Percentiles rank a stretch among this genome's conserved stretches.
These are phyloP conservation scores for Hanseniaspora lindneri DNA, from an alignment of 805 yeast species.

Conservation along the genomic window DNA sequence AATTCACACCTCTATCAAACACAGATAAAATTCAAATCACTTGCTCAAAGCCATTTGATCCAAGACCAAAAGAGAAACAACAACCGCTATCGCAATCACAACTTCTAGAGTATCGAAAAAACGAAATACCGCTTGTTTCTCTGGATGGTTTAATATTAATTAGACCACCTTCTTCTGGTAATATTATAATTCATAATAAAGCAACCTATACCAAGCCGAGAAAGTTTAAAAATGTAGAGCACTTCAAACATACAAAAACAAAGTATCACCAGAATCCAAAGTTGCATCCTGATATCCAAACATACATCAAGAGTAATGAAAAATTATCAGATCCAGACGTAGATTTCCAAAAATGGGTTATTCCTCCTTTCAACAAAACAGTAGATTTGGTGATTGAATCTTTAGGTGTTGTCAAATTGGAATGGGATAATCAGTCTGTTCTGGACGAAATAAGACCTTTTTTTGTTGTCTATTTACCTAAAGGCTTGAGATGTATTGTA, in stretches of 20 bases:
- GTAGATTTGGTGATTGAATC: not conserved
- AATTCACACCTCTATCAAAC: not conserved
- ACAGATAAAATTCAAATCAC: not conserved
- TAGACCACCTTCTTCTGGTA: not conserved
- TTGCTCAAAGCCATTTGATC: constrained; percentile 1
- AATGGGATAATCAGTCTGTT: not conserved
- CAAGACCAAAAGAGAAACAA: not conserved
- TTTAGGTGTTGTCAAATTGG: constrained; percentile 1
- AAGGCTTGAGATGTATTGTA: not conserved
- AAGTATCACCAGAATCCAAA: not conserved
- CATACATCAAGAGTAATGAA: not conserved
- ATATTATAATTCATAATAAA: not conserved
- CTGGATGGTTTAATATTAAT: constrained; percentile 1
- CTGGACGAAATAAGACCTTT: not conserved
- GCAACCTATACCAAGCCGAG: not conserved
- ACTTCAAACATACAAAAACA: not conserved
- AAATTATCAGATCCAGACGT: not conserved
- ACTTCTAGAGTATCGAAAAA: not conserved
- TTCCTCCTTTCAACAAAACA: not conserved
- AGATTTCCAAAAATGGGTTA: constrained; percentile 7
- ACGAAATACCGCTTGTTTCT: not conserved
- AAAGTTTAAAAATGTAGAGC: not conserved
- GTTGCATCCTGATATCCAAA: not conserved
- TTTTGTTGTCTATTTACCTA: not conserved
- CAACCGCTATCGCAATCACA: not conserved